Evolutionary conservation across 2,329 filamentous ascomycete species (phyloP).

Genomic region (Aureobasidium mangrovei): DNA sequence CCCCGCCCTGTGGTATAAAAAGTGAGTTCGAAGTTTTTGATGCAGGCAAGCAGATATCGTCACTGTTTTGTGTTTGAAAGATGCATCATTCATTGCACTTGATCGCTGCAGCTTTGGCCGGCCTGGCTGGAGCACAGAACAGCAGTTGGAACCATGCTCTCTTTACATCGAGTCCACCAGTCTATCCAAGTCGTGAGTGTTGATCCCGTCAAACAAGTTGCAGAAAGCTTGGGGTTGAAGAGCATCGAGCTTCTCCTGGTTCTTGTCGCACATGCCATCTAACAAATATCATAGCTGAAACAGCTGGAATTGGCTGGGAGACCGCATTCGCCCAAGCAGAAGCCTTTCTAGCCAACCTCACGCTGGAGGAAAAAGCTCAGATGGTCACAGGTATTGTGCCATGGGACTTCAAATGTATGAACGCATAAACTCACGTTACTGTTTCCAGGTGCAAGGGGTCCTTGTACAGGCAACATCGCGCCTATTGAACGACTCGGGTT

Average conservation of each 20-base stretch:
- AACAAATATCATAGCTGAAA: conserved; percentile 15
- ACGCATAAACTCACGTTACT: background rate
- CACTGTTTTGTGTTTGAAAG: background rate
- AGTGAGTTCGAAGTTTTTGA: background rate
- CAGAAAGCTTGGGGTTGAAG: background rate
- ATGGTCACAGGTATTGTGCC: conserved; percentile 18
- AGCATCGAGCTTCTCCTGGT: background rate
- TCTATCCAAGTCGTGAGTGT: conserved; percentile 20
- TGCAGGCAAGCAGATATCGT: background rate
- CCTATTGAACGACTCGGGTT: conserved; percentile 25
- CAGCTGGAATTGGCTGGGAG: conserved; percentile 20
- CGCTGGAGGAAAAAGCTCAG: conserved; percentile 19
- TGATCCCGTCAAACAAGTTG: background rate
- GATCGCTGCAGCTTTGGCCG: background rate
- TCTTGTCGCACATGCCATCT: background rate
- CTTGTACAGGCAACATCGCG: conserved; percentile 54
- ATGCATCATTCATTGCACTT: background rate
- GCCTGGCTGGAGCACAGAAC: conserved; percentile 8
- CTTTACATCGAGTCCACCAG: conserved; percentile 20
- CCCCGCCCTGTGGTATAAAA: background rate
- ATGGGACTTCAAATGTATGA: too few species aligned
- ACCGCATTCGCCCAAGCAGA: conserved; percentile 18
- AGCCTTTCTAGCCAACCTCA: conserved; percentile 18
- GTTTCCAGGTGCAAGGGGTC: conserved; percentile 14
- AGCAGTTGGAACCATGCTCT: conserved; percentile 19